A percentile compares a stretch with the other conserved stretches of the same genome.
Evolutionary conservation across 2,329 filamentous ascomycete genomes (phyloP).

Genomic region (Anisogramma anomala): DNA sequence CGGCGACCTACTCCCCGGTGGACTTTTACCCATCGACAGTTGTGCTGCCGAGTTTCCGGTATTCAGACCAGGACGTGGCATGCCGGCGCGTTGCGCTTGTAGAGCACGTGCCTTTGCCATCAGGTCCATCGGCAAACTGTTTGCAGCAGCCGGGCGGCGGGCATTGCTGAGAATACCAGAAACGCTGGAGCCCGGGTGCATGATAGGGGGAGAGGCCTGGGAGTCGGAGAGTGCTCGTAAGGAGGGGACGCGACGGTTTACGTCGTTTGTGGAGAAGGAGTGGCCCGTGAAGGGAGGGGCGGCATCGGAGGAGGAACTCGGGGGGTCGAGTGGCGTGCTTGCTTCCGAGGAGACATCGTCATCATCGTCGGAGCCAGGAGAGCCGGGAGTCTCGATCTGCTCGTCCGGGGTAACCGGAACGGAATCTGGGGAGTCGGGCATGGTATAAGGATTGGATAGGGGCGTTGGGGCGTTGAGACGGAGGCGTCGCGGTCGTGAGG

Average conservation of each 20-base stretch:
- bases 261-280: constrained; percentile 18
- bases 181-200: constrained; percentile 77
- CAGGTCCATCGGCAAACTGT: constrained; percentile 28
- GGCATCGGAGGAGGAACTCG: constrained; percentile 21
- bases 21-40: constrained; percentile 20
- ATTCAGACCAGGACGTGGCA: constrained; percentile 14
- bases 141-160: constrained; percentile 37
- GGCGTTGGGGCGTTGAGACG: not conserved
- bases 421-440: constrained; percentile 23
- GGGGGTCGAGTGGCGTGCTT: constrained; percentile 35
- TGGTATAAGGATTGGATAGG: too few species aligned
- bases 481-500: not conserved
- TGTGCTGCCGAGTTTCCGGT: constrained; percentile 16
- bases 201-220: constrained; percentile 34
- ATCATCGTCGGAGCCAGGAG: constrained; percentile 30
- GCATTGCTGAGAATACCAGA: constrained; percentile 63
- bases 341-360: constrained; percentile 31
- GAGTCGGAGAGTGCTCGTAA: constrained; percentile 50
- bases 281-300: constrained; percentile 14
- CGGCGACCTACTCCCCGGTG: constrained; percentile 20
- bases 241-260: constrained; percentile 43
- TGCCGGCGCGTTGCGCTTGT: constrained; percentile 25
- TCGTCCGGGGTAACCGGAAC: constrained; percentile 38
- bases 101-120: constrained; percentile 29
- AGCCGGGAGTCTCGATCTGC: constrained; percentile 27